Evolutionary conservation across 2,329 filamentous ascomycete genomes (phyloP), one percentile per base, ranked within the genome.

Genomic region (Cucurbitaria berberidis): DNA sequence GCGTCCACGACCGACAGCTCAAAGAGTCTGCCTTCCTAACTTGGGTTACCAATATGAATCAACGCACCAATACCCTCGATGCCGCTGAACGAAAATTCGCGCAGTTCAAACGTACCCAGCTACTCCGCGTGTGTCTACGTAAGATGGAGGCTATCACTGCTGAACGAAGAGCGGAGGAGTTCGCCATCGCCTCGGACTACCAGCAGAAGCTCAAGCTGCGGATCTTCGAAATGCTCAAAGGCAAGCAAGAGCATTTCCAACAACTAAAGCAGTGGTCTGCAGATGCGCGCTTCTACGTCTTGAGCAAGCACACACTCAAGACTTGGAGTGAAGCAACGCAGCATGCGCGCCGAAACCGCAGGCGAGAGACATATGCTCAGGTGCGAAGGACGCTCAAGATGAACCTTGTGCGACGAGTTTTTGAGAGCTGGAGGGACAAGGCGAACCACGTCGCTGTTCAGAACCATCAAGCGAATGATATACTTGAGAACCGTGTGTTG

Each of bases 271-370:
- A 74, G 21, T 83, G 81, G 82, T 81, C 84, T 22, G 70, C 71
- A n/a, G 79, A 83, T 66, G 84, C 83, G 21, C 73, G 77, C 10
- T 86, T 82, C 59, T 87, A 84, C 64, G 81, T 84, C 32, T 64
- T 82, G n/a, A 74, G 78, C 36, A 84, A 76, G 7, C 76, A 73
- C 36, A 72, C 76, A 2, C 59, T 86, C 45, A 83, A 80, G 57
- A 67, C 69, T 13, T 86, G 84, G 84, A 78, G 76, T 19, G 72
- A 76, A 34, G 78, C 80, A 18, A 81, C 81, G 1, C 68, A 78
- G 36, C 74, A 83, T 48, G 77, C 80, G 15, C 76, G 82, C 27
- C 81, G 83, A 53, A 76, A 76, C 57, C 80, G 82, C 19, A 78
- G 83, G 26, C 79, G 84, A 44, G 80, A 84, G 34, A 79, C 82